phyloP scores from a whole-genome alignment of 2,329 filamentous ascomycete species.

The Pestalotiopsis sp. region DNA sequence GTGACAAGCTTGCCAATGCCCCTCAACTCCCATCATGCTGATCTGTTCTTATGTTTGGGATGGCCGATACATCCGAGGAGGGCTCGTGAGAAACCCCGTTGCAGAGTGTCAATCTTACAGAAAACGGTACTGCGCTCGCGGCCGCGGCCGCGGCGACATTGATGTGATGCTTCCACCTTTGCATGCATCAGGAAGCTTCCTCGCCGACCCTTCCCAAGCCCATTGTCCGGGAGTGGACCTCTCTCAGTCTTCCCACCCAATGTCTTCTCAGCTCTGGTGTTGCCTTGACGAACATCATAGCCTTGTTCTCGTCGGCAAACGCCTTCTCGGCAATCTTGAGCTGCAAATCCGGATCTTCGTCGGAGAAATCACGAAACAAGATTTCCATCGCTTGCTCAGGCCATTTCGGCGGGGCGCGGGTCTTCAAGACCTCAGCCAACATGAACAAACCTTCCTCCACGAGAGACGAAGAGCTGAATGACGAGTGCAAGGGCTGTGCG shows the following conservation, averaged over 20 bases:
- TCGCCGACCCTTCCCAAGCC: constrained; percentile 30
- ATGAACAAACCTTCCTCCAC: constrained; percentile 38
- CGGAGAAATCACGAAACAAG: constrained; percentile 58
- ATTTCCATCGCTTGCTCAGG: constrained; percentile 59
- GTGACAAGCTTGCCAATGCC: not conserved
- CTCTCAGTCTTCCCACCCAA: constrained; percentile 55
- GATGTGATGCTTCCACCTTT: not conserved
- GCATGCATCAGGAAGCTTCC: constrained; percentile 20
- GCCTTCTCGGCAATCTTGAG: constrained; percentile 60
- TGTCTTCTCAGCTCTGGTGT: constrained; percentile 50
- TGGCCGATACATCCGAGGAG: not conserved
- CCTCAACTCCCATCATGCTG: not conserved
- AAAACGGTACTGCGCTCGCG: not conserved
- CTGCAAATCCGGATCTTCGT: constrained; percentile 59
- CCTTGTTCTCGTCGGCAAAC: constrained; percentile 59
- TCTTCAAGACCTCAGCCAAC: constrained; percentile 41
- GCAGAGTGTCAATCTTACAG: not conserved
- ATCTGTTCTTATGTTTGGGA: not conserved
- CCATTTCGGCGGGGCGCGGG: constrained; percentile 46
- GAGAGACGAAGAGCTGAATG: constrained; percentile 20
- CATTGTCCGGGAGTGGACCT: constrained; percentile 40
- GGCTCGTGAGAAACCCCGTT: not conserved
- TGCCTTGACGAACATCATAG: constrained; percentile 65
- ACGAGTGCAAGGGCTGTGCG: constrained; percentile 20
- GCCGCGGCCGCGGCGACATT: not conserved